phyloP scores from a whole-genome alignment of 495 filamentous ascomycete species.

The Trichoderma asperelloides region DNA sequence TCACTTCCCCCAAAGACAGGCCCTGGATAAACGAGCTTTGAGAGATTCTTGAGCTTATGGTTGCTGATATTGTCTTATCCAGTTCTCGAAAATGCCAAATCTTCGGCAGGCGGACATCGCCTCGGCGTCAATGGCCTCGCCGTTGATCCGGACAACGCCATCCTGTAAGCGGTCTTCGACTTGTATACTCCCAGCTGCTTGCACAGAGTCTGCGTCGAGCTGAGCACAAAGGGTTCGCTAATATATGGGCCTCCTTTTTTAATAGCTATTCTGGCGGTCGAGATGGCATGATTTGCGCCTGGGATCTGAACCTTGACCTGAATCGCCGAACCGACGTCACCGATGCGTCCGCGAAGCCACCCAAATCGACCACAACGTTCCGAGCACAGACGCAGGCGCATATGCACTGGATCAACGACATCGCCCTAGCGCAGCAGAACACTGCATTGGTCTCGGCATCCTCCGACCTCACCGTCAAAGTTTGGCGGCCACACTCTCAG shows the following conservation, averaged over 20 bases:
- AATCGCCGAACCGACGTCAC: slow-evolving; percentile 24
- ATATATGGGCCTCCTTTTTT: neutral
- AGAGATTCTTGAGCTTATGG: neutral
- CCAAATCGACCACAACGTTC: slow-evolving; percentile 52
- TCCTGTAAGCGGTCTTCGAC: slow-evolving; percentile 58
- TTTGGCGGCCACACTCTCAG: slow-evolving; percentile 82
- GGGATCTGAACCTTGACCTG: slow-evolving; percentile 68
- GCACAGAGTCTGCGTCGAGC: slow-evolving; percentile 33
- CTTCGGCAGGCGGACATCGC: slow-evolving; percentile 74
- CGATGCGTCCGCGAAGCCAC: slow-evolving; percentile 23
- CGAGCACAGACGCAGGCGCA: slow-evolving; percentile 91
- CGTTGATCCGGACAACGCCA: slow-evolving; percentile 72
- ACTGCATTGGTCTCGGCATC: slow-evolving; percentile 85
- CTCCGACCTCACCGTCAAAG: slow-evolving; percentile 87
- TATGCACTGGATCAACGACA: slow-evolving; percentile 98
- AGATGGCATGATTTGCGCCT: slow-evolving; percentile 92
- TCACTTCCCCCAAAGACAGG: neutral
- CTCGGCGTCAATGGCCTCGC: slow-evolving; percentile 91
- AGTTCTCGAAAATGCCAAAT: slow-evolving; percentile 94
- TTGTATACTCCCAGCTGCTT: slow-evolving; percentile 10
- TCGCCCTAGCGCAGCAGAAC: slow-evolving; percentile 76
- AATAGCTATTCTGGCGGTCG: slow-evolving; percentile 78
- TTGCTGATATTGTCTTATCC: slow-evolving; percentile 13
- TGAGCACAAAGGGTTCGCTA: neutral
- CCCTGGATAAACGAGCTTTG: neutral